Base-by-base conservation (phyloP, 768 basidiomycete genomes). In the Collybia mongolica region DNA sequence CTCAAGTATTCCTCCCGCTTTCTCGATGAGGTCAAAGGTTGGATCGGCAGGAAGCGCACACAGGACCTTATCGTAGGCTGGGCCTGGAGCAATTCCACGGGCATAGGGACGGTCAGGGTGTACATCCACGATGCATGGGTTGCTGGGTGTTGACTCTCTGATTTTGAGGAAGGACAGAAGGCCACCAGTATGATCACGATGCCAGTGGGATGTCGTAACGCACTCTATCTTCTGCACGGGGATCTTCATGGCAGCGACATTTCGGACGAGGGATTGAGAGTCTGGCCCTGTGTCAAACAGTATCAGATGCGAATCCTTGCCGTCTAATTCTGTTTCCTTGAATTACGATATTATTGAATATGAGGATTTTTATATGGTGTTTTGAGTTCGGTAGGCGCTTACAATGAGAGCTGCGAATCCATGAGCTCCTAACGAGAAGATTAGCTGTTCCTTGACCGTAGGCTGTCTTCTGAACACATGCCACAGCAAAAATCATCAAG, bases 281-380 rank as follows among this genome's bases (percentile, higher is more conserved):
- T 93, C 91, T 7, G 91, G 92, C 0, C 92, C 92, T 14, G 88
- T 85, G 67, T 94, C 92, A 61, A 94, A 91, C 29, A 93, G 74
- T 14, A 82, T 83, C n/a, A 76, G 68, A 47, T 81, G 78, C 2
- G 72, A 59, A 50, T 64, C 48, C 37, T 72, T 64, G 18, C 69
- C 82, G 19, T 72, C 58, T 20, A 76, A 65, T 51, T 77, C 73
- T 2, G 84, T 88, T 74, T 87, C 79, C 83, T 84, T 60, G 32
- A 9, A 12, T 32, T 9, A 12, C 46, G 39, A 46, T 4, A 20
- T 50, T 12, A 5, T 20, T 19, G 19, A 20, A 39, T 5, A 17
- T 32, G 5, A 5, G 24, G 17, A 26, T 7, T 20, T n/a, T 23
- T 15, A 17, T 2, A 32, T 14, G 37, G 26, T 20, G 28, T 12